Percentiles rank a stretch among this genome's conserved stretches.
phyloP scores from a whole-genome alignment of 805 yeast genomes.

The Grigorovia humatica region DNA sequence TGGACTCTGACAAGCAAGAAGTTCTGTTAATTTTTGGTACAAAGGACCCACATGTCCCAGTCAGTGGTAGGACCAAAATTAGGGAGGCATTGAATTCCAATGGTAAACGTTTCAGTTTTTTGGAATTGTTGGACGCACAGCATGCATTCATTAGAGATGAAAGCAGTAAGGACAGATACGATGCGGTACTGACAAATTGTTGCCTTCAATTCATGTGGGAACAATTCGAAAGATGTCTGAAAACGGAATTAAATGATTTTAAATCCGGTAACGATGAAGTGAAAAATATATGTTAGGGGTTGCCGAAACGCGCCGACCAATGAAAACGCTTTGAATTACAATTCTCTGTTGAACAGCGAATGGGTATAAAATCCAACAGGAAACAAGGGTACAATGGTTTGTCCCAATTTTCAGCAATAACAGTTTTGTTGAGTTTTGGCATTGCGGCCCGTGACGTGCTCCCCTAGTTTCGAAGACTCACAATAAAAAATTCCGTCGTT shows the following conservation, averaged over 20 bases:
- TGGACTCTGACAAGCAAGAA: conserved; percentile 42
- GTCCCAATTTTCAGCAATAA: too few relatives aligned
- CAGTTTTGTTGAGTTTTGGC: background rate
- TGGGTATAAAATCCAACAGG: background rate
- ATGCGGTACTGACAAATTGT: conserved; percentile 60
- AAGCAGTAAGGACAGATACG: conserved; percentile 68
- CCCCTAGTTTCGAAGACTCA: background rate
- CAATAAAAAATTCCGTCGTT: too few relatives aligned
- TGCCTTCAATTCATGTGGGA: conserved; percentile 58
- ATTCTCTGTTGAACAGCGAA: background rate
- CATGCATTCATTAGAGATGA: conserved; percentile 80
- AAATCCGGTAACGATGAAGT: conserved; percentile 41
- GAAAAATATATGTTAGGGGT: conserved; percentile 51
- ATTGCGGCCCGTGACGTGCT: background rate
- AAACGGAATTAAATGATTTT: conserved; percentile 54
- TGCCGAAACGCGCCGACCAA: background rate
- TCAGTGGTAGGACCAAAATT: conserved; percentile 64
- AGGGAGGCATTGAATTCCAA: conserved; percentile 5
- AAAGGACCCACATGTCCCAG: conserved; percentile 70
- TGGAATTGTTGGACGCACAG: conserved; percentile 70
- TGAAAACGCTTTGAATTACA: too few relatives aligned
- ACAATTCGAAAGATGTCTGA: conserved; percentile 57
- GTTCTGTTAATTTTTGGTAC: conserved; percentile 65
- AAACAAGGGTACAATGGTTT: too few relatives aligned
- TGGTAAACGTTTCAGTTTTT: conserved; percentile 51